Evolutionary conservation across 2,329 filamentous ascomycete genomes (phyloP).

Genomic region (Colletotrichum tropicicola): DNA sequence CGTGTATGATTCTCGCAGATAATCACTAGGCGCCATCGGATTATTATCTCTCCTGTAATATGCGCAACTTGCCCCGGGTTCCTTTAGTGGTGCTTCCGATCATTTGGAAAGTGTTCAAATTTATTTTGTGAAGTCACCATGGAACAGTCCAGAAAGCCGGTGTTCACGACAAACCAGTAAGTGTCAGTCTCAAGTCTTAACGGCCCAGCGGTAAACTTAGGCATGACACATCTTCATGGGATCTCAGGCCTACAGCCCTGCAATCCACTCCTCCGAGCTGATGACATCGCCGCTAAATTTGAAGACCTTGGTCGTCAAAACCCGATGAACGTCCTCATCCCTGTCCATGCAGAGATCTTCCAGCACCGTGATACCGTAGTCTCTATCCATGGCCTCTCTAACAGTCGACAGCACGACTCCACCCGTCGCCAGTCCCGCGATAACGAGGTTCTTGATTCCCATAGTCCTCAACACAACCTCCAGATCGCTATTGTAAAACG

Average conservation of each 20-base stretch:
- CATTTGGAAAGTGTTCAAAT: too few species aligned
- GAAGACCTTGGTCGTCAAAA: not conserved
- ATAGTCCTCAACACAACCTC: not conserved
- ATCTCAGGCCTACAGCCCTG: not conserved
- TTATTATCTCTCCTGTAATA: too few species aligned
- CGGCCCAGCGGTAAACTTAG: too few species aligned
- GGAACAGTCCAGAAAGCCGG: too few species aligned
- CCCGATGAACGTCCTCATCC: not conserved
- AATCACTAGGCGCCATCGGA: too few species aligned
- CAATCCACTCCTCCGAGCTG: not conserved
- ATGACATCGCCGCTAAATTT: not conserved
- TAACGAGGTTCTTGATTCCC: not conserved
- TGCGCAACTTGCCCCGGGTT: too few species aligned
- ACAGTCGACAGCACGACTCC: conserved; percentile 2
- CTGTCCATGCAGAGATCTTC: not conserved
- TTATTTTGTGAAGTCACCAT: too few species aligned
- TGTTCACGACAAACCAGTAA: too few species aligned
- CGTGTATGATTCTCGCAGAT: too few species aligned
- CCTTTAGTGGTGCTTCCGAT: too few species aligned
- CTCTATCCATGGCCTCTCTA: not conserved
- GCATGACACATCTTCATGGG: too few species aligned
- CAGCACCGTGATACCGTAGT: not conserved
- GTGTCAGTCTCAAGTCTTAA: too few species aligned
- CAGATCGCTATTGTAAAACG: not conserved
- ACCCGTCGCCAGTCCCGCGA: not conserved